Base-by-base conservation (phyloP, 2,329 filamentous ascomycete species). In the Colletotrichum horii region DNA sequence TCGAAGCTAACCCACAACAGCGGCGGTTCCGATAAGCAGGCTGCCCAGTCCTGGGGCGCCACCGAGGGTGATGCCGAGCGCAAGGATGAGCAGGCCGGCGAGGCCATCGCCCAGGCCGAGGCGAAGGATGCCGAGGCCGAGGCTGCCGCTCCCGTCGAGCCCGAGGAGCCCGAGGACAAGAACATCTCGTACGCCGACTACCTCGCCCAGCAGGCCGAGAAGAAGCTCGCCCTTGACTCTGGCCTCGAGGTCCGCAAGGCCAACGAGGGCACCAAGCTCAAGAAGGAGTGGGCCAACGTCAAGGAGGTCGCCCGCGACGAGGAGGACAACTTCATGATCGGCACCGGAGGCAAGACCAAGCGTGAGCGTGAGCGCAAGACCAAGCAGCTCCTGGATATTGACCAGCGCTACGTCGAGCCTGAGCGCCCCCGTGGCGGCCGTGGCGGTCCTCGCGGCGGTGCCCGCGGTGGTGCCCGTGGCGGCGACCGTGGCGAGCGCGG, bases 241-340 rank as follows among this genome's bases (percentile, higher is more conserved):
- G 80, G 79, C 70, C 90, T 93, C 82, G 91, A 95, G 82, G 90
- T 95, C 83, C 96, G 97, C 88, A 93, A 96, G 89, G 89, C 96
- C 86, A 98, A 98, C 90, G 96, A 98, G 90, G 96, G 96, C 83
- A 91, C 89, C 89, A 95, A 95, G 89, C 84, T 89, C 82, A 93
- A 96, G 90, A 96, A 97, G 92, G 97, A 98, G 91, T 98, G 96
- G 95, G 94, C 94, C 82, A 90, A 91, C 82, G 96, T 95, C 84
- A 97, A 96, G 90, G 83, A 90, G 75, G 88, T 94, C 73, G 84
- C 87, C 83, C 93, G 94, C 85, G 88, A 92, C 24, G 91, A 92
- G 24, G 89, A 91, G 15, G 93, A 95, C 30, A 60, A 28, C 81
- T 98, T 95, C 91, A 94, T 98, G 83, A 87, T 94, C 82, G 93